Evolutionary conservation across 352 stramenopile species (phyloP), one percentile per base, ranked within the genome.

Genomic region (Pythium aristosporum): DNA sequence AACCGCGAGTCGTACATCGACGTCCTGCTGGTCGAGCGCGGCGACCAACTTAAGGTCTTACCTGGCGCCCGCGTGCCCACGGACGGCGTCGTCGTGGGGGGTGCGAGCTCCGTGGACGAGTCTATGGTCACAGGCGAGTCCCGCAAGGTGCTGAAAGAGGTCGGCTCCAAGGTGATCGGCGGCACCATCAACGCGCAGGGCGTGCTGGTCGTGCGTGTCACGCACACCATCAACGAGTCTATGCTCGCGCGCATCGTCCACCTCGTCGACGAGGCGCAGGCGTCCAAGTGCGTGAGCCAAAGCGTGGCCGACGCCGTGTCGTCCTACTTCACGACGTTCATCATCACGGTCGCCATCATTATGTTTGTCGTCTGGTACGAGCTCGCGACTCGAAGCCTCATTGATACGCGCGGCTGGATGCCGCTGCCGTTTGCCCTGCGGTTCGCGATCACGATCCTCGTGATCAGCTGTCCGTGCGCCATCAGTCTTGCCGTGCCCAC

Each of bases 311-410:
- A 93, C 61, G 70, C 68, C 32, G 76, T 91, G 37, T 72, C 82
- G 18, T 78, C 79, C 4, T 87, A 89, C 58, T 91, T 93, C 64
- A 90, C 85, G 12, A 87, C 77, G 18, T 85, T 88, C 37, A 90
- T 91, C 62, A 85, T 91, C 42, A 69, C 77, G 44, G 61, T 91
- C 52, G 77, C 85, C 0, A 53, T 72, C 13, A 25, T 73, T 21
- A 87, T 89, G 72, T 91, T 93, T 61, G 58, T 82, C 23, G 56
- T 88, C n/a, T 93, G 85, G 85, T 91, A 89, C 57, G 74, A 75
- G 32, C 70, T 91, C 28, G 82, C 79, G 42, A 71, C 67, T 10
- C 66, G 71, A 21, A 67, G 61, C 1, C 39, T 37, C 36, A 69
- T 92, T 25, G 65, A 72, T 41, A 89, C 80, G 0, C 69, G 80